Evolutionary conservation across 2,329 filamentous ascomycete genomes (phyloP), one percentile per base, ranked within the genome.

Genomic region (Purpureocillium takamizusanense): DNA sequence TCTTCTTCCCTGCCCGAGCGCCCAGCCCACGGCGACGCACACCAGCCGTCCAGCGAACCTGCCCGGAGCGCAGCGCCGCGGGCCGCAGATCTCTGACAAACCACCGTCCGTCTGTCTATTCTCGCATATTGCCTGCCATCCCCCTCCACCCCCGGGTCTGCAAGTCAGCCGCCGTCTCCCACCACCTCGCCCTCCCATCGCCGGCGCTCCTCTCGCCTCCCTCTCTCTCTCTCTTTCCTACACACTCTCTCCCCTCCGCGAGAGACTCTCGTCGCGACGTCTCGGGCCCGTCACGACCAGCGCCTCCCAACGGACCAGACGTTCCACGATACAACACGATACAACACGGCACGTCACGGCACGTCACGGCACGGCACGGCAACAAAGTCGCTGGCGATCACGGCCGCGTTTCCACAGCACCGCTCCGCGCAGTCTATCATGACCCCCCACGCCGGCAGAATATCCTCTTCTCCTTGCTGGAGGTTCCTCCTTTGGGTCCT

Each of bases 401-500:
- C n/a, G n/a, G n/a, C n/a, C n/a, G n/a, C n/a, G n/a, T n/a, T n/a
- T n/a, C n/a, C n/a, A n/a, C n/a, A n/a, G n/a, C n/a, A n/a, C n/a
- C n/a, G 21, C 21, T 10, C 21, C 6, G 21, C 13, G 12, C 18
- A 12, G 12, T 21, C 33, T 42, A 42, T 42, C 56, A 64, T 64
- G 61, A 62, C 51, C 57, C 51, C 53, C 47, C 56, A 60, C 55
- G 52, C 49, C 47, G 51, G 46, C 44, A 55, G 57, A 40, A 53
- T 56, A 52, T 55, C 51, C 51, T 54, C 53, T 52, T 63, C 59
- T 62, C 59, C 61, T 50, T 54, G 52, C 48, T 54, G 61, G 61
- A 64, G 61, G 46, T 59, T 63, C 42, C 51, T 60, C 42, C 60
- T 59, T 45, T 57, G 60, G 60, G 53, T 57, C 43, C 47, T 54